phyloP scores from a whole-genome alignment of 2,329 filamentous ascomycete genomes.

The Fusarium sp. region DNA sequence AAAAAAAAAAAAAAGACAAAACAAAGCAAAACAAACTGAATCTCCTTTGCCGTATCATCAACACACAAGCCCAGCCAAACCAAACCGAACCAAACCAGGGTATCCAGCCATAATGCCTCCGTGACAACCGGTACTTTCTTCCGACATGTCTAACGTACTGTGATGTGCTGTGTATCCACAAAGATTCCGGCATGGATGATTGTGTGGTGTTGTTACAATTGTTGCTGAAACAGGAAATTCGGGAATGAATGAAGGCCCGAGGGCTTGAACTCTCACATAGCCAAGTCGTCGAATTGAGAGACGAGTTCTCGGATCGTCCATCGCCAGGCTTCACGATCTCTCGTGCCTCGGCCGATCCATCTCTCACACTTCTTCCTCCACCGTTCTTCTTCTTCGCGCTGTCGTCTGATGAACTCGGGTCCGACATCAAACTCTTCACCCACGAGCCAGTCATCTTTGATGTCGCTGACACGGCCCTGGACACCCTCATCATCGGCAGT shows the following conservation, averaged over 20 bases:
- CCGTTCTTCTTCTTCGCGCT: constrained; percentile 88
- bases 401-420: constrained; percentile 87
- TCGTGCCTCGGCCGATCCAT: constrained; percentile 73
- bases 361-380: constrained; percentile 88
- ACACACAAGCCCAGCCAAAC: constrained; percentile 18
- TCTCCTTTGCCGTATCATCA: constrained; percentile 15
- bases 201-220: constrained; percentile 41
- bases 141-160: constrained; percentile 25
- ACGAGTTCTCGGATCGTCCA: constrained; percentile 75
- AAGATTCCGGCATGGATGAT: constrained; percentile 27
- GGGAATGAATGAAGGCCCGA: constrained; percentile 27
- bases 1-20: neutral
- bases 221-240: constrained; percentile 31
- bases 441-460: constrained; percentile 81
- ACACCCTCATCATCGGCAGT: constrained; percentile 58
- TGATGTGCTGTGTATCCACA: constrained; percentile 36
- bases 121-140: constrained; percentile 23
- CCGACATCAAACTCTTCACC: constrained; percentile 98
- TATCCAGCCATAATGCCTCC: constrained; percentile 40
- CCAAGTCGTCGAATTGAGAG: constrained; percentile 53
- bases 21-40: constrained; percentile 16
- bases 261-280: constrained; percentile 42
- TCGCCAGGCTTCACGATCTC: constrained; percentile 71
- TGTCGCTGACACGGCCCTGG: constrained; percentile 63
- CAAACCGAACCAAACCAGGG: constrained; percentile 20